Percentiles rank a stretch among this genome's conserved stretches.
These are phyloP conservation scores for Pholiota adiposa DNA, from an alignment of 1,284 basidiomycete genomes.

Conservation along the genomic window DNA sequence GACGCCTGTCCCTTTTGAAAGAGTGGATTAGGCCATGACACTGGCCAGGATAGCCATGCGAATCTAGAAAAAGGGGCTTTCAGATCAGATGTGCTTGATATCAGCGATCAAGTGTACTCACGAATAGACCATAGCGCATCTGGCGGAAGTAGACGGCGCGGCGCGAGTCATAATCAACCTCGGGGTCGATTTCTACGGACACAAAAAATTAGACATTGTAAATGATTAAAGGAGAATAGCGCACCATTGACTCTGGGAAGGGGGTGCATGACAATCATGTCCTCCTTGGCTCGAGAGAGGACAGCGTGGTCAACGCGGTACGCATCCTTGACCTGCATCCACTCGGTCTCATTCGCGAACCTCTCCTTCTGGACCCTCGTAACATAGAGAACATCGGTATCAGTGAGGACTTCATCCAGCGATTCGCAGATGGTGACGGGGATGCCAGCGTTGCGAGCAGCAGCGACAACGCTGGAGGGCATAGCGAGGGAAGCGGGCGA, in stretches of 20 bases:
- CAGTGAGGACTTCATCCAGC: constrained; percentile 87
- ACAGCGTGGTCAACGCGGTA: constrained; percentile 96
- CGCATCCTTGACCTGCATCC: constrained; percentile 90
- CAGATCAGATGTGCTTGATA: not conserved
- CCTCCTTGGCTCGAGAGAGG: constrained; percentile 89
- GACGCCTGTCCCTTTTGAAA: not conserved
- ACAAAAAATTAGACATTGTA: not conserved
- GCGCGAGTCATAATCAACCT: constrained; percentile 96
- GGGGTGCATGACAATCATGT: constrained; percentile 99
- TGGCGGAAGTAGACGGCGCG: constrained; percentile 98
- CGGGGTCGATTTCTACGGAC: constrained; percentile 88
- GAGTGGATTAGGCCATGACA: constrained; percentile 38
- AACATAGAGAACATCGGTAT: constrained; percentile 98
- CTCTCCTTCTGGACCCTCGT: constrained; percentile 97
- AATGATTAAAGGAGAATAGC: constrained; percentile 26
- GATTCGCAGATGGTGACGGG: constrained; percentile 82
- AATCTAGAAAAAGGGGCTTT: constrained; percentile 32
- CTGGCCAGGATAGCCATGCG: constrained; percentile 51
- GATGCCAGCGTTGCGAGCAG: constrained; percentile 84
- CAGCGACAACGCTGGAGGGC: constrained; percentile 86
- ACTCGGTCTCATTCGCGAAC: constrained; percentile 83
- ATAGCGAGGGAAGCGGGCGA: constrained; percentile 90
- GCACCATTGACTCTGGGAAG: constrained; percentile 89
- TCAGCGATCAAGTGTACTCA: constrained; percentile 46
- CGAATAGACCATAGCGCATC: constrained; percentile 98